Conservation (phyloP, 305 asterid genomes). For the Fraxinus floribunda region DNA sequence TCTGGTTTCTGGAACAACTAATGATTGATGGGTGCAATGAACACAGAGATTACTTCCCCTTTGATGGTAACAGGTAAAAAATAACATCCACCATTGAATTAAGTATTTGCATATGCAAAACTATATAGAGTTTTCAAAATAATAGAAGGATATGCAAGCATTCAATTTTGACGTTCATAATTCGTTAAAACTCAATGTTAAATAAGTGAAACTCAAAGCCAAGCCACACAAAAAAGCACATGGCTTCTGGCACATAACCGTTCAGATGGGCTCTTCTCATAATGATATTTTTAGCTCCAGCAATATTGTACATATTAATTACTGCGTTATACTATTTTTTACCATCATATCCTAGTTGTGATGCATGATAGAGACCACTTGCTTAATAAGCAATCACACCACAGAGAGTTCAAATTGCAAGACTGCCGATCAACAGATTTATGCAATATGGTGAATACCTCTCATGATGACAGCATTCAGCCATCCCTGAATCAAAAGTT, state of each 20-base stretch:
- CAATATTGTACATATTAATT: not conserved
- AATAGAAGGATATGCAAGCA: not conserved
- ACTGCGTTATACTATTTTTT: not conserved
- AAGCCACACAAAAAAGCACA: not conserved
- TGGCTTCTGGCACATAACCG: no score
- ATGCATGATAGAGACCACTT: conserved; percentile 3
- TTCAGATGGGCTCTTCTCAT: no score
- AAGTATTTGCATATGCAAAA: not conserved
- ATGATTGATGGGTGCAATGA: not conserved
- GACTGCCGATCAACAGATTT: not conserved
- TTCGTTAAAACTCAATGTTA: not conserved
- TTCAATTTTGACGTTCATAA: not conserved
- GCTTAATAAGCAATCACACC: not conserved
- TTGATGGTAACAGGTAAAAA: not conserved
- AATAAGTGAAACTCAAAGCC: conserved; percentile 4
- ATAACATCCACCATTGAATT: not conserved
- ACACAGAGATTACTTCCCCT: not conserved
- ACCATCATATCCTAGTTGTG: not conserved
- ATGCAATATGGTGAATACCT: conserved; percentile 44
- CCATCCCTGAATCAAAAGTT: conserved; percentile 77
- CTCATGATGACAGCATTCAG: conserved; percentile 94
- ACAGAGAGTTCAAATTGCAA: not conserved
- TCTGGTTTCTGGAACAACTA: not conserved
- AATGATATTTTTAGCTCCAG: conserved; percentile 10
- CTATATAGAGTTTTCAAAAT: not conserved